These are phyloP conservation scores for Colletotrichum melonis DNA, from an alignment of 2,329 filamentous ascomycete species.

Conservation along the genomic window DNA sequence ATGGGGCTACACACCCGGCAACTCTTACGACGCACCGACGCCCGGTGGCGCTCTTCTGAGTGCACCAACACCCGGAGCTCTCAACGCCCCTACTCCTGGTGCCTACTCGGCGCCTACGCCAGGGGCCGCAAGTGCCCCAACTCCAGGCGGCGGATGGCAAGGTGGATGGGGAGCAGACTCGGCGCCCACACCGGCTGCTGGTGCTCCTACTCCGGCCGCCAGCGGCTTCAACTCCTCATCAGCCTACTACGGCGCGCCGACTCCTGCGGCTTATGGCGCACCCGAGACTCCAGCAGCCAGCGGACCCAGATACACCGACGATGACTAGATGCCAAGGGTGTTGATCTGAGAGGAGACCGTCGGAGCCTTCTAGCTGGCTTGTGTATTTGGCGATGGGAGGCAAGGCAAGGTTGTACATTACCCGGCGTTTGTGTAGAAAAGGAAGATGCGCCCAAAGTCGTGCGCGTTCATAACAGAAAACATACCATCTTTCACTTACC, in stretches of 20 bases:
- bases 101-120: constrained; percentile 75
- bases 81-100: constrained; percentile 79
- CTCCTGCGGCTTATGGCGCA: constrained; percentile 70
- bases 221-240: constrained; percentile 60
- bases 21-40: constrained; percentile 76
- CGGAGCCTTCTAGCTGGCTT: not conserved
- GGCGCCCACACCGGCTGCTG: constrained; percentile 73
- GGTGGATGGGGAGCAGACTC: constrained; percentile 70
- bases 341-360: not conserved
- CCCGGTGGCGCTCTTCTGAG: constrained; percentile 67
- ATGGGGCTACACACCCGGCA: constrained; percentile 69
- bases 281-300: constrained; percentile 72
- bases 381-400: constrained; percentile 7
- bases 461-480: not conserved
- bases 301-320: constrained; percentile 65
- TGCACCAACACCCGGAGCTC: constrained; percentile 70
- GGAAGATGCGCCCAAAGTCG: not conserved
- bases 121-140: constrained; percentile 72
- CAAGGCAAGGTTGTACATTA: constrained; percentile 29
- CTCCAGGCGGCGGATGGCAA: constrained; percentile 73
- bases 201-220: constrained; percentile 77
- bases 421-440: constrained; percentile 31
- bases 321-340: constrained; percentile 49
- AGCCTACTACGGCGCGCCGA: constrained; percentile 69
- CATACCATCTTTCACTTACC: not conserved